A percentile compares a stretch with the other conserved stretches of the same genome.
Conservation (phyloP, 257 asterid genomes). For the Gynochthodes officinalis region DNA sequence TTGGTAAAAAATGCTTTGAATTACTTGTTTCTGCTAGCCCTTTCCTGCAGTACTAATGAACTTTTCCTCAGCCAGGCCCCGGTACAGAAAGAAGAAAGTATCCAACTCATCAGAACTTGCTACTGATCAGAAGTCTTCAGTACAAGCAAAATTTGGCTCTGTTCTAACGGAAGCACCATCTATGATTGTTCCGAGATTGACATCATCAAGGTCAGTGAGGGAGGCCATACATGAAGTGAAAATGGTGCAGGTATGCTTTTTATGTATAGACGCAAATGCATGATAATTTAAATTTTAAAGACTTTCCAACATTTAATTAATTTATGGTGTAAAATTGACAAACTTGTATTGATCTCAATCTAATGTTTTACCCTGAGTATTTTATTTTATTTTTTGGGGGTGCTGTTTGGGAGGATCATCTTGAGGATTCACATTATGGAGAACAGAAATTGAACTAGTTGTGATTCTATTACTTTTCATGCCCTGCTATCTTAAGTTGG, state of each 20-base stretch:
- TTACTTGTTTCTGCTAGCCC: not conserved
- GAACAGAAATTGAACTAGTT: not conserved
- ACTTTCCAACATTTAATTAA: not conserved
- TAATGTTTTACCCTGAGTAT: not conserved
- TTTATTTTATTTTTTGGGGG: too few species aligned
- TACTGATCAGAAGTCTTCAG: conserved; percentile 37
- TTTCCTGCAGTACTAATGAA: conserved; percentile 18
- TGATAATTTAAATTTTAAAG: too few species aligned
- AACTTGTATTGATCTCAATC: not conserved
- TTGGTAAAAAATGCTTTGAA: not conserved
- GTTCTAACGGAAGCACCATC: conserved; percentile 53
- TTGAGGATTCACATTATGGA: not conserved
- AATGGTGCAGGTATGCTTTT: conserved; percentile 78
- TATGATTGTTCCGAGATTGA: conserved; percentile 55
- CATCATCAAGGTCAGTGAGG: conserved; percentile 85
- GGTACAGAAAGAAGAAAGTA: conserved; percentile 53
- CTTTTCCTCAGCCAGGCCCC: conserved; percentile 58
- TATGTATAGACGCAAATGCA: not conserved
- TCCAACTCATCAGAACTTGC: conserved; percentile 51
- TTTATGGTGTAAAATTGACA: not conserved
- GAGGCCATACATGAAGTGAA: conserved; percentile 86
- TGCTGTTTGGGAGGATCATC: not conserved
- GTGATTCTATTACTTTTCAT: not conserved
- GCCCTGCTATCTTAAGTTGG: not conserved
- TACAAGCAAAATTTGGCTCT: conserved; percentile 40